Evolutionary conservation across 331 rosid species (phyloP).

Genomic region (Phaseolus coccineus): DNA sequence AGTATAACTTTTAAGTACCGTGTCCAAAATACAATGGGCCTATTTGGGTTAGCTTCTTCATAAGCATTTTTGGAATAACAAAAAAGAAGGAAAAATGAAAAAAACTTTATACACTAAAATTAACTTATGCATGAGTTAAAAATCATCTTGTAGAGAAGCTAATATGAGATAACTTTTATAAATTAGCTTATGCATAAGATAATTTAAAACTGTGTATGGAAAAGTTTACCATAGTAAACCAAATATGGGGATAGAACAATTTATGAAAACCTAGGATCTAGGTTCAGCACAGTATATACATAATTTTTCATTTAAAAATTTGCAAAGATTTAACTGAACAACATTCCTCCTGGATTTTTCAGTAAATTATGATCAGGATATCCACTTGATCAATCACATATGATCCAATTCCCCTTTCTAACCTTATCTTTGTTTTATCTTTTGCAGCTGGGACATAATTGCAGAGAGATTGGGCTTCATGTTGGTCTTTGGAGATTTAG

Average conservation of each 20-base stretch:
- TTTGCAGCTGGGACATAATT: conserved; percentile 93
- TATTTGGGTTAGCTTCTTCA: too few species aligned
- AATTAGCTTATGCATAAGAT: too few species aligned
- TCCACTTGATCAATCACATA: conserved; percentile 16
- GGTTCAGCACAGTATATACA: background rate
- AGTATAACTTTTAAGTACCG: background rate
- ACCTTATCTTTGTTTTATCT: conserved; percentile 35
- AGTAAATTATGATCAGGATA: background rate
- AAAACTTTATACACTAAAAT: too few species aligned
- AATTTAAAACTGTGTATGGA: too few species aligned
- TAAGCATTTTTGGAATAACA: too few species aligned
- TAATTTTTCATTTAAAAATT: background rate
- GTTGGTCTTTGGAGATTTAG: conserved; percentile 98
- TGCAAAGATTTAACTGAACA: background rate
- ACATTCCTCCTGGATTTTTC: conserved; percentile 26
- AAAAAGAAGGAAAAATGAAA: too few species aligned
- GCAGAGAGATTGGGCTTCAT: conserved; percentile 97
- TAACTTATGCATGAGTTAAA: too few species aligned
- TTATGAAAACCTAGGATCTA: background rate
- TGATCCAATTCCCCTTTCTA: conserved; percentile 28
- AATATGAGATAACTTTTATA: too few species aligned
- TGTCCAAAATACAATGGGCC: background rate
- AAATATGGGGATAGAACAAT: background rate
- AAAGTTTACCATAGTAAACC: too few species aligned
- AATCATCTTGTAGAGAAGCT: too few species aligned